Evolutionary conservation across 2,329 filamentous ascomycete species (phyloP).

Genomic region (Myriosclerotinia curreyana): DNA sequence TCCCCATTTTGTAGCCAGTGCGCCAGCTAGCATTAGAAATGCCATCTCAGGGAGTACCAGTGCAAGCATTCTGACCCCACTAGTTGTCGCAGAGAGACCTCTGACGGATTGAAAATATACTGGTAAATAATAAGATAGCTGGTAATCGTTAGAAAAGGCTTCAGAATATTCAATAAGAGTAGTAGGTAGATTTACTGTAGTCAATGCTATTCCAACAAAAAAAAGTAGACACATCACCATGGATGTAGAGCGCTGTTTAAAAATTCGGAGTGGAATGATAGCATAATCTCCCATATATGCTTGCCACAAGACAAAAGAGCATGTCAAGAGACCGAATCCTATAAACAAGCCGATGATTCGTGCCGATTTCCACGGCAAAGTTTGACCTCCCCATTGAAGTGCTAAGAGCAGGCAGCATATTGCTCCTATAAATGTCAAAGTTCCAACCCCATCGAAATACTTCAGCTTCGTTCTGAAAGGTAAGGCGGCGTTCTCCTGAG

Average conservation of each 20-base stretch:
- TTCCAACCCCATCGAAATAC: slow-evolving; percentile 41
- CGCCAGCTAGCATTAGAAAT: background rate
- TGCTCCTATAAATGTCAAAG: slow-evolving; percentile 39
- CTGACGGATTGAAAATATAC: slow-evolving; percentile 40
- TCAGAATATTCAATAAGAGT: too few relatives aligned
- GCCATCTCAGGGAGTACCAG: background rate
- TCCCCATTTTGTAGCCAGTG: background rate
- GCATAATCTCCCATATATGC: slow-evolving; percentile 5
- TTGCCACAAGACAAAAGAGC: slow-evolving; percentile 37
- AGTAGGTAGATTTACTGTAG: background rate
- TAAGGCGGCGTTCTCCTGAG: slow-evolving; percentile 34
- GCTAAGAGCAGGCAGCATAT: slow-evolving; percentile 42
- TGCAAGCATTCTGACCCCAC: background rate
- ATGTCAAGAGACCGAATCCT: slow-evolving; percentile 36
- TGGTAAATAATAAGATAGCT: slow-evolving; percentile 38
- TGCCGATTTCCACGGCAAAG: slow-evolving; percentile 40
- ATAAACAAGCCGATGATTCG: slow-evolving; percentile 41
- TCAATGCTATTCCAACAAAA: slow-evolving; percentile 31
- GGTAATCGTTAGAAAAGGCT: too few relatives aligned
- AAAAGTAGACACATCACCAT: slow-evolving; percentile 33
- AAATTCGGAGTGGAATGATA: slow-evolving; percentile 41
- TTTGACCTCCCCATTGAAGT: slow-evolving; percentile 43
- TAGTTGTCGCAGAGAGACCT: slow-evolving; percentile 20
- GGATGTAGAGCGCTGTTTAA: slow-evolving; percentile 40
- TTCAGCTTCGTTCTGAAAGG: slow-evolving; percentile 27